Conservation (phyloP, 2,329 filamentous ascomycete genomes). For the Trichoderma pleuroti region DNA sequence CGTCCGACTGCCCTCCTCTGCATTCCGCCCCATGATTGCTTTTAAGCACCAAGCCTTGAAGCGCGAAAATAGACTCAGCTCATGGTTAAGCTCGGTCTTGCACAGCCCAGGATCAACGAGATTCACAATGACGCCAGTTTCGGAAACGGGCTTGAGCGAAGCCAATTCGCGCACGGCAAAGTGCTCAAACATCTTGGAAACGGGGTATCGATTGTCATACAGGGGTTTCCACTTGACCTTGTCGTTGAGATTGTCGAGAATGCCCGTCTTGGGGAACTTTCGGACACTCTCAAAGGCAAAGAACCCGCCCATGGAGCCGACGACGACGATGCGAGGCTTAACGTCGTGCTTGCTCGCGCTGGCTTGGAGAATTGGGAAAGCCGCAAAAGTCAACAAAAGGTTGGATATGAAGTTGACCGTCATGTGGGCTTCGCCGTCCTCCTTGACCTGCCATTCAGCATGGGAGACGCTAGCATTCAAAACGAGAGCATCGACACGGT, state of each 20-base stretch:
- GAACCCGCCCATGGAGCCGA: conserved; percentile 21
- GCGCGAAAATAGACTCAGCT: not conserved
- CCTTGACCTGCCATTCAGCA: conserved; percentile 25
- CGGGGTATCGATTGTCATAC: conserved; percentile 21
- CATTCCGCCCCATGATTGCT: conserved; percentile 21
- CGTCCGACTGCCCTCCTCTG: conserved; percentile 30
- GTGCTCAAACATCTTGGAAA: conserved; percentile 30
- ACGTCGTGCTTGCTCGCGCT: conserved; percentile 34
- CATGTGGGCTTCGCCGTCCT: conserved; percentile 42
- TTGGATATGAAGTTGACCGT: conserved; percentile 48
- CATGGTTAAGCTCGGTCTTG: conserved; percentile 23
- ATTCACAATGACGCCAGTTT: conserved; percentile 33
- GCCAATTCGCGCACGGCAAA: conserved; percentile 29
- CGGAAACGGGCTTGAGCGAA: conserved; percentile 24
- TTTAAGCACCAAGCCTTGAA: not conserved
- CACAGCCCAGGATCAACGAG: conserved; percentile 31
- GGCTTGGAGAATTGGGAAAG: conserved; percentile 41
- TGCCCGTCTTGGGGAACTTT: not conserved
- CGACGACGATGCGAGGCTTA: conserved; percentile 36
- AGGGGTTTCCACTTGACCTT: conserved; percentile 5
- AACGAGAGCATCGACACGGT: conserved; percentile 42
- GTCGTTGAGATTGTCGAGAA: conserved; percentile 4
- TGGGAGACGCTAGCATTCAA: conserved; percentile 37
- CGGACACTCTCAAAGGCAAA: not conserved
- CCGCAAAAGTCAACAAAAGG: conserved; percentile 41